Evolutionary conservation across 192 early-diverging fungal species (phyloP).

Genomic region (Gonapodya sp.): DNA sequence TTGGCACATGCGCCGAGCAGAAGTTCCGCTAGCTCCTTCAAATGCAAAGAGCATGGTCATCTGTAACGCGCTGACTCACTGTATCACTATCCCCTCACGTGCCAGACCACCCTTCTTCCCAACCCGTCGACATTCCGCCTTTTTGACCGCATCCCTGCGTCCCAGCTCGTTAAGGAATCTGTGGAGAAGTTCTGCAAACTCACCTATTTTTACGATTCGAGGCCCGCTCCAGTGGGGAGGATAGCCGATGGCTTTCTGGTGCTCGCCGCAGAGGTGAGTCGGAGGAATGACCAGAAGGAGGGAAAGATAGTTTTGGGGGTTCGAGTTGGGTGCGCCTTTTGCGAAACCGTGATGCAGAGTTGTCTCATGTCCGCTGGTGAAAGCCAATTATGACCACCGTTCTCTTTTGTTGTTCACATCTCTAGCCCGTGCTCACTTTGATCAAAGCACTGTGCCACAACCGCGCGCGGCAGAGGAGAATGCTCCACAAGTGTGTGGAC

Average conservation of each 20-base stretch:
- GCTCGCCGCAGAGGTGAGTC: neutral
- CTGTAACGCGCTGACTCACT: neutral
- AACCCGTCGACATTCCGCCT: neutral
- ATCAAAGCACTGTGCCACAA: conserved; percentile 48
- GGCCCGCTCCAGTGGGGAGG: neutral
- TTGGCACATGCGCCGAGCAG: too few relatives aligned
- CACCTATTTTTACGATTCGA: neutral
- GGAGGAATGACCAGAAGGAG: neutral
- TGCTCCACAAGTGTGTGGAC: conserved; percentile 41
- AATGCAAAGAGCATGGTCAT: too few relatives aligned
- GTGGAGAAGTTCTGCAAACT: neutral
- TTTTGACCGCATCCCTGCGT: neutral
- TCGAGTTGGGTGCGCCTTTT: neutral
- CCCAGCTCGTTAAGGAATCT: neutral
- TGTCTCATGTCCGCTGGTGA: neutral
- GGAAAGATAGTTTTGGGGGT: neutral
- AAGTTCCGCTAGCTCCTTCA: neutral
- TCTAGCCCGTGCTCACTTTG: conserved; percentile 37
- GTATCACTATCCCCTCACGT: neutral
- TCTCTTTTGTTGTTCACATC: neutral
- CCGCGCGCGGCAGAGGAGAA: conserved; percentile 45
- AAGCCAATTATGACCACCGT: neutral
- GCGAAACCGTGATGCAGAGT: neutral
- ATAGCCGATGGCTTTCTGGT: neutral
- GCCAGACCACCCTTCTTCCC: neutral